Conservation (phyloP, 2,329 filamentous ascomycete species). For the Colletotrichum sp. region DNA sequence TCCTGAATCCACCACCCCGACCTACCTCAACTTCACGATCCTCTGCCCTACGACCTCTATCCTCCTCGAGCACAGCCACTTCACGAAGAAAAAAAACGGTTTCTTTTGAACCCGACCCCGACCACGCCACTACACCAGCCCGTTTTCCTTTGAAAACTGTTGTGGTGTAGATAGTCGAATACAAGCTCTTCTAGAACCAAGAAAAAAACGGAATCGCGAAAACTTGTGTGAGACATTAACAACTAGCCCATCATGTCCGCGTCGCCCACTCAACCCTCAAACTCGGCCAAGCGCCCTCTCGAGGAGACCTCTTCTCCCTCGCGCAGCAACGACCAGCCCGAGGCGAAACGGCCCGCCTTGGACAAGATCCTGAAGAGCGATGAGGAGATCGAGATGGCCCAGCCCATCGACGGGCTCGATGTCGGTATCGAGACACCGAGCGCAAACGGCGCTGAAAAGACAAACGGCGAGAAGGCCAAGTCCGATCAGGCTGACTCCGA, state of each 20-base stretch:
- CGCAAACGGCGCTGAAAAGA: slow-evolving; percentile 52
- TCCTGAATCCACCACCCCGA: slow-evolving; percentile 17
- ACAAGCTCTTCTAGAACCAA: slow-evolving; percentile 45
- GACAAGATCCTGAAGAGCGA: slow-evolving; percentile 85
- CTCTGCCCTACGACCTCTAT: slow-evolving; percentile 22
- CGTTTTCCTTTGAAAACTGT: slow-evolving; percentile 86
- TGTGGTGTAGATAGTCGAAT: slow-evolving; percentile 79
- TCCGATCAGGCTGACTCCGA: slow-evolving; percentile 70
- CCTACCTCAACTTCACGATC: slow-evolving; percentile 19
- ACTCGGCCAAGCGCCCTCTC: slow-evolving; percentile 87
- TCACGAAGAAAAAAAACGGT: slow-evolving; percentile 21
- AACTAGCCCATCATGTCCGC: slow-evolving; percentile 65
- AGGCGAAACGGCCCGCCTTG: slow-evolving; percentile 94
- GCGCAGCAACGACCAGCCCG: slow-evolving; percentile 88
- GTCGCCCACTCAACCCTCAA: slow-evolving; percentile 68
- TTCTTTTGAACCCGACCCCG: slow-evolving; percentile 44
- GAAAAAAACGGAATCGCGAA: slow-evolving; percentile 43
- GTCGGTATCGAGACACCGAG: slow-evolving; percentile 44
- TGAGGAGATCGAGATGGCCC: slow-evolving; percentile 53
- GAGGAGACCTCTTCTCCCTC: slow-evolving; percentile 97
- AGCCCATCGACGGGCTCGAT: slow-evolving; percentile 35
- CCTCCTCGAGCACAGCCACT: slow-evolving; percentile 23
- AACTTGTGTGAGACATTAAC: slow-evolving; percentile 24
- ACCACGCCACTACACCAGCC: slow-evolving; percentile 76
- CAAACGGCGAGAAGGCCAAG: slow-evolving; percentile 55